phyloP scores from a whole-genome alignment of 371 early-diverging fungal species.

The Saksenaea oblongispora region DNA sequence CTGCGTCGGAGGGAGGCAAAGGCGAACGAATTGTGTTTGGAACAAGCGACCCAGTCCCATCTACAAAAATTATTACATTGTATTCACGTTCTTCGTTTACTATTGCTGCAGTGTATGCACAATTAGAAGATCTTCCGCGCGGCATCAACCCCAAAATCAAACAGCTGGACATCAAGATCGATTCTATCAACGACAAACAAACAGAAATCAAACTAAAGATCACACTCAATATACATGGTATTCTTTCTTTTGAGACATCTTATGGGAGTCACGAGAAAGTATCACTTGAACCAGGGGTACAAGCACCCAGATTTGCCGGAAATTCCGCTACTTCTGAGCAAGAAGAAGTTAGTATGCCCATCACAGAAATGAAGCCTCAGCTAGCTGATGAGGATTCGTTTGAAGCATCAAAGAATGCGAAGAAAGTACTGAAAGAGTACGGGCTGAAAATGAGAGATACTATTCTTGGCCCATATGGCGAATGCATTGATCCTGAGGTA shows the following conservation, averaged over 20 bases:
- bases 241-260: conserved; percentile 79
- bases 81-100: conserved; percentile 70
- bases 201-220: conserved; percentile 90
- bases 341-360: background rate
- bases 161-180: conserved; percentile 57
- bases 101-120: conserved; percentile 73
- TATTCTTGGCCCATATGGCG: background rate
- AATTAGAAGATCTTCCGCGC: conserved; percentile 64
- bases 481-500: background rate
- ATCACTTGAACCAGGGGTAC: conserved; percentile 37
- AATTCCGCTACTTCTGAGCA: background rate
- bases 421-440: background rate
- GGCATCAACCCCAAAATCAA: conserved; percentile 69
- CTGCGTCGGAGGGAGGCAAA: conserved; percentile 62
- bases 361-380: background rate
- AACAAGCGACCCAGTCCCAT: conserved; percentile 72
- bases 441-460: background rate
- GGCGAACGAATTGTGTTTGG: conserved; percentile 67
- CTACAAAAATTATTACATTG: conserved; percentile 83
- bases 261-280: conserved; percentile 54
- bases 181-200: conserved; percentile 39
- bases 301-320: too few species aligned
- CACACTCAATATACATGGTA: conserved; percentile 75
- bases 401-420: background rate
- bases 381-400: background rate